These are phyloP conservation scores for Fusarium irregulare DNA, from an alignment of 2,329 filamentous ascomycete genomes.

Conservation along the genomic window DNA sequence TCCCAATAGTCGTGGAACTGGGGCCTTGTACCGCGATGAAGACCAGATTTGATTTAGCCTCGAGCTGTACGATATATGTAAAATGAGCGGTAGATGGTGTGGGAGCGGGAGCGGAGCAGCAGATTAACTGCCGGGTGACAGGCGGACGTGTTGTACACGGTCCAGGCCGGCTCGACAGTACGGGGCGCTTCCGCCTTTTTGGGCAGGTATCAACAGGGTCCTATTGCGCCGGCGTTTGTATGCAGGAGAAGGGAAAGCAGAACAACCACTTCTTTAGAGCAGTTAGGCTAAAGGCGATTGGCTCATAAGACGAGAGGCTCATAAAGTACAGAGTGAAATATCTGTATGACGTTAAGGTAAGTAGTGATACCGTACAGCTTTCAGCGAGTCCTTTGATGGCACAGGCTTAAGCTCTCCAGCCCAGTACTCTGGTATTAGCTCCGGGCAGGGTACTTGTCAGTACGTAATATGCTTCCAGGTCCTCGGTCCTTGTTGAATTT, in stretches of 20 bases:
- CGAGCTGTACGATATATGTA: conserved; percentile 11
- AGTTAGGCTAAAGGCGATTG: conserved; percentile 34
- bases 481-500: background rate
- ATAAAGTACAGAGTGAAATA: background rate
- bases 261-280: conserved; percentile 10
- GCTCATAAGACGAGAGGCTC: conserved; percentile 25
- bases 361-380: background rate
- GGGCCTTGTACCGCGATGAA: conserved; percentile 9
- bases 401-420: background rate
- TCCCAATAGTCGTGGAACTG: conserved; percentile 15
- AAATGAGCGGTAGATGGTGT: conserved; percentile 6
- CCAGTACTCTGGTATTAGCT: background rate
- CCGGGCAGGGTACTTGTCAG: background rate
- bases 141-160: background rate
- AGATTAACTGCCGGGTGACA: background rate
- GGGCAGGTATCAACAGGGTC: background rate
- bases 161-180: background rate
- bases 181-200: background rate
- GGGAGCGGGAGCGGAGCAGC: conserved; percentile 31
- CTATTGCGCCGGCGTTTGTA: background rate
- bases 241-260: conserved; percentile 4
- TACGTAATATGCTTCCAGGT: conserved; percentile 5
- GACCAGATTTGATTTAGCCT: conserved; percentile 24
- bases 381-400: background rate
- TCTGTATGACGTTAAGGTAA: background rate